Evolutionary conservation across 2,329 filamentous ascomycete species (phyloP).

Genomic region (Talaromyces atroroseus): DNA sequence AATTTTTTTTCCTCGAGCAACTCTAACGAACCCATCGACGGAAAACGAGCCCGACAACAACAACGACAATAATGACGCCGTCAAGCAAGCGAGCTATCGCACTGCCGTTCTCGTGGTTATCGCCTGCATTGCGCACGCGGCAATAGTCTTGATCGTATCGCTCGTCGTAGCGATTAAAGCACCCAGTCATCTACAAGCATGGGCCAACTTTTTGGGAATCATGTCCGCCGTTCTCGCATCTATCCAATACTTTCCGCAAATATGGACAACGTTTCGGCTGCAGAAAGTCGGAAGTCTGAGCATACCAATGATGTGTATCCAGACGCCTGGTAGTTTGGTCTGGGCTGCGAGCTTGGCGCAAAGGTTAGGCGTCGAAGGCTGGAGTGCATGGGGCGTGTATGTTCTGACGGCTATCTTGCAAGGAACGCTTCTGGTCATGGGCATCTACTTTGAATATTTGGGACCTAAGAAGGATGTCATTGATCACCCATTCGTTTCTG

Average conservation of each 20-base stretch:
- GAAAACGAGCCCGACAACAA: conserved; percentile 44
- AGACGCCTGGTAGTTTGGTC: conserved; percentile 86
- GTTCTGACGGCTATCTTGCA: conserved; percentile 82
- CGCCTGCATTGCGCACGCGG: conserved; percentile 67
- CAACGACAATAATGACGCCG: background rate
- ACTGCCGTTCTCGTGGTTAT: conserved; percentile 72
- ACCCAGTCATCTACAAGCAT: conserved; percentile 61
- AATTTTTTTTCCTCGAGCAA: conserved; percentile 75
- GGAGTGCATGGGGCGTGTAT: conserved; percentile 95
- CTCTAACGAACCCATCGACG: conserved; percentile 43
- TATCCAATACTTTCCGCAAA: conserved; percentile 92
- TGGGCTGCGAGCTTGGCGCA: conserved; percentile 80
- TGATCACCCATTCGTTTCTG: conserved; percentile 1
- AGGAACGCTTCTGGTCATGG: conserved; percentile 73
- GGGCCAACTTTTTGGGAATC: conserved; percentile 82
- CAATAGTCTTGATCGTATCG: conserved; percentile 61
- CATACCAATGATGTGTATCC: conserved; percentile 97
- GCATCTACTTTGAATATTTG: conserved; percentile 60
- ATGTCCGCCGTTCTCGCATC: conserved; percentile 71
- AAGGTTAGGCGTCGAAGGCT: conserved; percentile 73
- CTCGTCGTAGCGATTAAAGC: conserved; percentile 60
- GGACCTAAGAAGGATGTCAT: conserved; percentile 41
- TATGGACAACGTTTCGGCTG: conserved; percentile 80
- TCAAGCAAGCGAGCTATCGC: conserved; percentile 53
- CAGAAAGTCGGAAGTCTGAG: conserved; percentile 86